Evolutionary conservation across 140 eudicot species (phyloP).

Genomic region (Bidens hawaiensis): DNA sequence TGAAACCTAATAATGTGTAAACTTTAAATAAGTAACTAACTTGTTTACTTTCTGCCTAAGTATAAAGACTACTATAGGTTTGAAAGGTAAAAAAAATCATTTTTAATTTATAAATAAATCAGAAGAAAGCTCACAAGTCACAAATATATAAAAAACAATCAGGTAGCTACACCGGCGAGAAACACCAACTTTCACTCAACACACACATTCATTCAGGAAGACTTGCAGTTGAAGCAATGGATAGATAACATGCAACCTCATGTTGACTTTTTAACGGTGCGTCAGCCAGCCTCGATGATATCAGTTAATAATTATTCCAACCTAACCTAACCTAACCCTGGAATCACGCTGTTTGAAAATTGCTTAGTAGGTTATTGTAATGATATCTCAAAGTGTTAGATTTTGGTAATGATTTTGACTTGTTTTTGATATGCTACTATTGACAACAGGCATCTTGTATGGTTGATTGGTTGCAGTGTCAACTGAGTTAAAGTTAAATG

Average conservation of each 20-base stretch:
- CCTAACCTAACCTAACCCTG: slow-evolving; percentile 3
- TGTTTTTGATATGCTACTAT: background rate
- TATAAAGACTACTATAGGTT: no score
- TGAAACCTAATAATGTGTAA: no score
- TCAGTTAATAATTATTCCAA: background rate
- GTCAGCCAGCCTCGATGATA: slow-evolving; percentile 19
- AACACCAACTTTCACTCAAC: slow-evolving; percentile 16
- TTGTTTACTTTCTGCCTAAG: no score
- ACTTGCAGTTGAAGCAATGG: slow-evolving; percentile 25
- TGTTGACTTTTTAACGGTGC: slow-evolving; percentile 26
- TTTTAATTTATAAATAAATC: no score
- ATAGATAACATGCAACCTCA: background rate
- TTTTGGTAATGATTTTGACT: background rate
- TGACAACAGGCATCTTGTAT: slow-evolving; percentile 29
- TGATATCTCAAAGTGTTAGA: background rate
- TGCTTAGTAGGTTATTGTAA: background rate
- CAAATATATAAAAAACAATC: no score
- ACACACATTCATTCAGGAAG: slow-evolving; percentile 12
- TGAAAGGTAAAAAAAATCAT: no score
- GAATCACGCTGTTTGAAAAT: slow-evolving; percentile 27
- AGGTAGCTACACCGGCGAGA: no score
- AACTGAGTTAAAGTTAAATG: slow-evolving; percentile 43
- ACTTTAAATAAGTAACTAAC: no score
- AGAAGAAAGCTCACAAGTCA: no score
- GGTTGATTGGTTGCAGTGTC: slow-evolving; percentile 30